Evolutionary conservation across 495 filamentous ascomycete species (phyloP).

Genomic region (Aspergillus campestris): DNA sequence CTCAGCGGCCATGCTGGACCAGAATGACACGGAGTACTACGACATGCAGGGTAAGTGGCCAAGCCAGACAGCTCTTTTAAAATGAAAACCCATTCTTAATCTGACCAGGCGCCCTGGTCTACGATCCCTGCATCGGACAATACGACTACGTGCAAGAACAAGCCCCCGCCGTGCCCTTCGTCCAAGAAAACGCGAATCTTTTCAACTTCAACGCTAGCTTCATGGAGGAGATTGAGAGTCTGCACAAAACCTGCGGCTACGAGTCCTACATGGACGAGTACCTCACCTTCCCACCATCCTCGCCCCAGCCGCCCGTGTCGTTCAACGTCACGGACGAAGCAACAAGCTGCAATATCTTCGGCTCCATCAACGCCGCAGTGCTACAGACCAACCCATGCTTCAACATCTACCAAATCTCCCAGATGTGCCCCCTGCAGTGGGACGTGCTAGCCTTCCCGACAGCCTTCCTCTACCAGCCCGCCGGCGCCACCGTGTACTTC

Average conservation of each 20-base stretch:
- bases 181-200: constrained; percentile 43
- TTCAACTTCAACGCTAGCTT: constrained; percentile 51
- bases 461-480: constrained; percentile 28
- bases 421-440: constrained; percentile 35
- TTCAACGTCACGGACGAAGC: constrained; percentile 22
- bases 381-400: constrained; percentile 51
- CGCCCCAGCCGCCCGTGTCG: constrained; percentile 28
- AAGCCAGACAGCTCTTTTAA: neutral
- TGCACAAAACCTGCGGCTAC: constrained; percentile 49
- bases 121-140: constrained; percentile 37
- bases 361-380: constrained; percentile 37
- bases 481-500: constrained; percentile 45
- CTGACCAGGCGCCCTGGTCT: constrained; percentile 27
- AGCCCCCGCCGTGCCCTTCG: constrained; percentile 38
- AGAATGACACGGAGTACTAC: constrained; percentile 40
- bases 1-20: constrained; percentile 42
- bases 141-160: constrained; percentile 32
- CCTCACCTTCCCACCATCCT: constrained; percentile 45
- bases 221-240: constrained; percentile 36
- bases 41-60: constrained; percentile 30
- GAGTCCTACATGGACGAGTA: constrained; percentile 46
- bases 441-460: constrained; percentile 43
- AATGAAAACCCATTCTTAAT: neutral
- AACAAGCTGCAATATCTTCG: constrained; percentile 44
- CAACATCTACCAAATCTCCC: constrained; percentile 48